A percentile compares a stretch with the other conserved stretches of the same genome.
Evolutionary conservation across 441 rosid species (phyloP).

Genomic region (Omphalea diandra): DNA sequence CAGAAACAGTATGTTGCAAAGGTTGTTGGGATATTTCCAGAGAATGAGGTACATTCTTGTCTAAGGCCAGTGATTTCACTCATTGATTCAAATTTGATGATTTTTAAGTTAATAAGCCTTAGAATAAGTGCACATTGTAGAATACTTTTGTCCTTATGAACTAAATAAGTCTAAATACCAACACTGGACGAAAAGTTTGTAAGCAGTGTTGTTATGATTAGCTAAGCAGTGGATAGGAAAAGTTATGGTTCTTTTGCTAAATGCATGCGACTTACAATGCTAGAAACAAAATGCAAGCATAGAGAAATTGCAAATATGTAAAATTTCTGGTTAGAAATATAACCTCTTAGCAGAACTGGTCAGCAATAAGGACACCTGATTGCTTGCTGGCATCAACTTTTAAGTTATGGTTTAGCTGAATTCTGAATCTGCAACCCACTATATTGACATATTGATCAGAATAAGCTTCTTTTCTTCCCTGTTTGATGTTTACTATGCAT

Average conservation of each 20-base stretch:
- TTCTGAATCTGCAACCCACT: too few relatives aligned
- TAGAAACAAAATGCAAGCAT: background rate
- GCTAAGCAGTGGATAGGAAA: background rate
- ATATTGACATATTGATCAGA: background rate
- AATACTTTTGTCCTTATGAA: background rate
- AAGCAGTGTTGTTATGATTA: background rate
- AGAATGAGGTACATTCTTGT: constrained; percentile 57
- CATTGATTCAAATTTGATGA: constrained; percentile 12
- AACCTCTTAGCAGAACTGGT: background rate
- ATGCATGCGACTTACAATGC: background rate
- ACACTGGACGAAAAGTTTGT: background rate
- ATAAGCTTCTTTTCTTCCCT: background rate
- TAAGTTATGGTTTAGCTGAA: background rate
- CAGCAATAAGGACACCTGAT: background rate
- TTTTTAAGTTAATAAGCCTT: background rate
- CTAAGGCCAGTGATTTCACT: constrained; percentile 8
- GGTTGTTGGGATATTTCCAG: constrained; percentile 79
- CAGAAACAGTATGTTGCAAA: constrained; percentile 80
- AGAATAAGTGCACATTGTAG: background rate
- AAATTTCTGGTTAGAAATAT: background rate
- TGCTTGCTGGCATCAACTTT: constrained; percentile 10
- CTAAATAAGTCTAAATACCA: background rate
- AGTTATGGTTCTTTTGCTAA: background rate
- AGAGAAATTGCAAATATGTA: background rate
- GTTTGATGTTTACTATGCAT: constrained; percentile 20